Conservation (phyloP, 441 rosid species). For the Oxalis stricta region DNA sequence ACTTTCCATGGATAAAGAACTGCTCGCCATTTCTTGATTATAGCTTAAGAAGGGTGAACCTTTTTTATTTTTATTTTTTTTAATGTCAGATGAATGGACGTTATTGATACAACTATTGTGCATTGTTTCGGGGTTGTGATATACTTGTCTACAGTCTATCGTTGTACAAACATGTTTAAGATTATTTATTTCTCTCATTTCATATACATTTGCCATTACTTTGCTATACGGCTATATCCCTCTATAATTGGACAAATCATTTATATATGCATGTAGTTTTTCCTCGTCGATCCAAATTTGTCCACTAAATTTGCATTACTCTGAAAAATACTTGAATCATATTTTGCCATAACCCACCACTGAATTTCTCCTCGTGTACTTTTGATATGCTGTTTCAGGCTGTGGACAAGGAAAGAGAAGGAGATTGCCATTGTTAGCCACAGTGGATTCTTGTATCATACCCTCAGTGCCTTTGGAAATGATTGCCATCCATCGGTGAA, state of each 20-base stretch:
- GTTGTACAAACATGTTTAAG: neutral
- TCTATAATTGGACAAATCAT: too few species aligned
- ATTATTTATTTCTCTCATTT: too few species aligned
- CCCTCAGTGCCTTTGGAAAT: constrained; percentile 44
- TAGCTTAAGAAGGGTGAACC: neutral
- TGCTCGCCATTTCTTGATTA: neutral
- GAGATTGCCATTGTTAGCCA: constrained; percentile 82
- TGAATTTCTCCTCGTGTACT: neutral
- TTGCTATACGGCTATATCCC: too few species aligned
- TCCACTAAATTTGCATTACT: too few species aligned
- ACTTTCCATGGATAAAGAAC: neutral
- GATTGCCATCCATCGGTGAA: constrained; percentile 47
- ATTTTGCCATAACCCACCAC: neutral
- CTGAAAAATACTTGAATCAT: too few species aligned
- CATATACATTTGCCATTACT: too few species aligned
- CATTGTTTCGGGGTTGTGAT: neutral
- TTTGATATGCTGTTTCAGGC: constrained; percentile 27
- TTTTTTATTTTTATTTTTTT: too few species aligned
- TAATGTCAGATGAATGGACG: too few species aligned
- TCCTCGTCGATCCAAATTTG: too few species aligned
- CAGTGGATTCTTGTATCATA: constrained; percentile 60
- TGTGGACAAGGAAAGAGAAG: constrained; percentile 73
- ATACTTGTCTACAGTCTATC: neutral
- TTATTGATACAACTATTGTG: neutral
- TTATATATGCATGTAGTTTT: too few species aligned